Evolutionary conservation across 345 rosid genomes (phyloP).

Genomic region (Brassica cretica): DNA sequence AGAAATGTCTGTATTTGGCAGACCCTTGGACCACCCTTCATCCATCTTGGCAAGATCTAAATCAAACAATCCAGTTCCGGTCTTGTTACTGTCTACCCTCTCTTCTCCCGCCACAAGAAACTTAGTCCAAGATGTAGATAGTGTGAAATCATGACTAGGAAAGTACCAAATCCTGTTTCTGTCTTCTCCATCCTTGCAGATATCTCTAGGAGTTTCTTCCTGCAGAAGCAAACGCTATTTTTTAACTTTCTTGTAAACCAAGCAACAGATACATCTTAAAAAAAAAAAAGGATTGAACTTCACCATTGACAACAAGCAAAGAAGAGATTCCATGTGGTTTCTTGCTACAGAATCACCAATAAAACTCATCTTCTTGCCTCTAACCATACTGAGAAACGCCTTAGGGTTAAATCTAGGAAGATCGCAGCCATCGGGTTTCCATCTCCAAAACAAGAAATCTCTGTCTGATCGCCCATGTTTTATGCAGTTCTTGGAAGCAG

Average conservation of each 20-base stretch:
- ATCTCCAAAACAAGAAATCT: constrained; percentile 81
- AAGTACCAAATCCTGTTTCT: constrained; percentile 71
- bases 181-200: constrained; percentile 57
- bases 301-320: constrained; percentile 80
- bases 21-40: constrained; percentile 46
- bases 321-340: constrained; percentile 86
- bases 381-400: constrained; percentile 51
- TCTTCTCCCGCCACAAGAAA: constrained; percentile 52
- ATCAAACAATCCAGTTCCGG: constrained; percentile 48
- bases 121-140: constrained; percentile 59
- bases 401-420: constrained; percentile 65
- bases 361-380: constrained; percentile 75
- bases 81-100: constrained; percentile 48
- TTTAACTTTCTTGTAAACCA: constrained; percentile 15
- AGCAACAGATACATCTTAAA: neutral
- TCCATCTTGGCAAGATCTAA: constrained; percentile 53
- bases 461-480: constrained; percentile 62
- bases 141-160: constrained; percentile 61
- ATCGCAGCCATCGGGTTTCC: constrained; percentile 78
- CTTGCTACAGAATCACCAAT: constrained; percentile 88
- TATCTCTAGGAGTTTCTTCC: constrained; percentile 61
- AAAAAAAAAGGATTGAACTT: neutral
- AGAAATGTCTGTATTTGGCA: constrained; percentile 49
- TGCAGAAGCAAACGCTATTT: constrained; percentile 35
- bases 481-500: constrained; percentile 71